These are phyloP conservation scores for Fusarium beomiforme DNA, from an alignment of 2,329 filamentous ascomycete genomes.

Conservation along the genomic window DNA sequence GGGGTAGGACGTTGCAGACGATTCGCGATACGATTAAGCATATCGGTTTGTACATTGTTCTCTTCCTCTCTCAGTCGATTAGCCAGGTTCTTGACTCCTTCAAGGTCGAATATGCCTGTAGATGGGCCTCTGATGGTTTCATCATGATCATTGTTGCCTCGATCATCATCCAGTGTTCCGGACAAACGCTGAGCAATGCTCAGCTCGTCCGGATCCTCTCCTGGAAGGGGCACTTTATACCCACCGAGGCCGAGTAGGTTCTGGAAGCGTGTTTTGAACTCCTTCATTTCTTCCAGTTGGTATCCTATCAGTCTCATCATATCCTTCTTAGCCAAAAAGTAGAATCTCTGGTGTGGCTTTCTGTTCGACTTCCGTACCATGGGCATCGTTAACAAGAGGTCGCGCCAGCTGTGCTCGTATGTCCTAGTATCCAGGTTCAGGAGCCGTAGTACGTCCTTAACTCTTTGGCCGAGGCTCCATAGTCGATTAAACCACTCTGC, in stretches of 20 bases:
- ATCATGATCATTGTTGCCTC: not conserved
- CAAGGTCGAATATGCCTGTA: constrained; percentile 22
- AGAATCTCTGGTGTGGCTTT: constrained; percentile 28
- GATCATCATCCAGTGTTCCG: constrained; percentile 30
- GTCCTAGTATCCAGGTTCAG: constrained; percentile 1
- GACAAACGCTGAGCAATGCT: constrained; percentile 32
- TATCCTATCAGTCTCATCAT: constrained; percentile 29
- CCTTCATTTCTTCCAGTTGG: constrained; percentile 7
- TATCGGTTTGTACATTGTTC: not conserved
- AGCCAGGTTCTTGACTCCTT: constrained; percentile 8
- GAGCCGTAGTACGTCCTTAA: constrained; percentile 21
- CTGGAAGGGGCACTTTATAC: constrained; percentile 32
- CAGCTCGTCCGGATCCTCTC: constrained; percentile 10
- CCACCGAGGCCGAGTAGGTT: constrained; percentile 11
- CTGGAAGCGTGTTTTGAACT: constrained; percentile 25
- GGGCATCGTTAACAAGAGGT: constrained; percentile 36
- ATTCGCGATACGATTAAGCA: not conserved
- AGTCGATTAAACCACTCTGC: constrained; percentile 31
- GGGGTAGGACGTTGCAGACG: not conserved
- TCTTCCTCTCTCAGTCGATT: not conserved
- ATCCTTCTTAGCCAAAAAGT: constrained; percentile 36
- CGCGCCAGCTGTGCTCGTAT: constrained; percentile 31
- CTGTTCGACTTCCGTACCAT: constrained; percentile 37
- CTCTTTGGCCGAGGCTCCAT: constrained; percentile 1
- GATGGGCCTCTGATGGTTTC: constrained; percentile 17